phyloP scores from a whole-genome alignment of 345 rosid species.

The Populus tremula region DNA sequence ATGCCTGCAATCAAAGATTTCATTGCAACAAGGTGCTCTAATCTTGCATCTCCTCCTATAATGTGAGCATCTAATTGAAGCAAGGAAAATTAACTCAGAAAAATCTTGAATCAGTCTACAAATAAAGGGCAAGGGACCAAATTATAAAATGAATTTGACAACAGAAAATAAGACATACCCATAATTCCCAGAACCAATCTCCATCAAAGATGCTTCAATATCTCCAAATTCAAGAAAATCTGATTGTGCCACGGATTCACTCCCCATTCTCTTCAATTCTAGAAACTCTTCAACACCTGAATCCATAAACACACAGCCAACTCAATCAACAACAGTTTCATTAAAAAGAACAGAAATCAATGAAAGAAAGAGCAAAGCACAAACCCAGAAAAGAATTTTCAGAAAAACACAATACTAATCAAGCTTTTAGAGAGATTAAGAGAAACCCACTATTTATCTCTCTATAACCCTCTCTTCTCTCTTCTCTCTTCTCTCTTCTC shows the following conservation, averaged over 20 bases:
- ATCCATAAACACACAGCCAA: slow-evolving; percentile 2
- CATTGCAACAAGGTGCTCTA: slow-evolving; percentile 82
- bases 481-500: too few species aligned
- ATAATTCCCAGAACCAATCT: slow-evolving; percentile 54
- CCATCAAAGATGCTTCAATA: slow-evolving; percentile 20
- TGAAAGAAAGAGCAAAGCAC: neutral
- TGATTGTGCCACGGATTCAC: neutral
- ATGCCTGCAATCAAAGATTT: slow-evolving; percentile 79
- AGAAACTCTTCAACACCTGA: neutral
- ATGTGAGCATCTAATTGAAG: slow-evolving; percentile 60
- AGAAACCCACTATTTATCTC: slow-evolving; percentile 1
- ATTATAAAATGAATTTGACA: neutral
- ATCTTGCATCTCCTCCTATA: slow-evolving; percentile 83
- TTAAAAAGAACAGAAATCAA: neutral
- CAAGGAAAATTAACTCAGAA: neutral
- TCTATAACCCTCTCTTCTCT: neutral
- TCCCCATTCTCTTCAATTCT: slow-evolving; percentile 17
- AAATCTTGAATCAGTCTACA: neutral
- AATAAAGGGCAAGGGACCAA: neutral
- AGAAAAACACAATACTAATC: too few species aligned
- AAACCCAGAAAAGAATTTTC: neutral
- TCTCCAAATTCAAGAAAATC: slow-evolving; percentile 13
- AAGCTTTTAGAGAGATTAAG: neutral
- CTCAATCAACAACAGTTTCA: neutral
- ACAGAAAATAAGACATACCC: slow-evolving; percentile 43